Evolutionary conservation across 768 basidiomycete species (phyloP).

Genomic region (Macrolepiota fuliginosa): DNA sequence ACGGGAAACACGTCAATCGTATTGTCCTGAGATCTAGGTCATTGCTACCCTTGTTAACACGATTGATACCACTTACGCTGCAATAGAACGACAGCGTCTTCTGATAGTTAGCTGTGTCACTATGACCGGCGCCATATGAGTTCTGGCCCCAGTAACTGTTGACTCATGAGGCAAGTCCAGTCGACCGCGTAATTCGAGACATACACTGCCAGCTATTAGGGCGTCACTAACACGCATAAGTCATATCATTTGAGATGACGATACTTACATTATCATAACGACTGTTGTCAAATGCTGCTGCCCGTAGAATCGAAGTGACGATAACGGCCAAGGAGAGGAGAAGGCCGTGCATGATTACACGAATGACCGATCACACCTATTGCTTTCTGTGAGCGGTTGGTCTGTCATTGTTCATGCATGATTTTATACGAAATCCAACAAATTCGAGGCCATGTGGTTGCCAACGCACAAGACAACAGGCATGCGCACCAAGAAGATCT

Average conservation of each 20-base stretch:
- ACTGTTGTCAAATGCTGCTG: slow-evolving; percentile 49
- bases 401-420: background rate
- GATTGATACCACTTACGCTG: slow-evolving; percentile 34
- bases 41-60: background rate
- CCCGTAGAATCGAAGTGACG: slow-evolving; percentile 2
- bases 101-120: slow-evolving; percentile 54
- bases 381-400: background rate
- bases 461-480: background rate
- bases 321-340: slow-evolving; percentile 1
- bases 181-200: slow-evolving; percentile 14
- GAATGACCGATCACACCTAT: too few species aligned
- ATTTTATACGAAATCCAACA: background rate
- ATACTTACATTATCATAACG: slow-evolving; percentile 61
- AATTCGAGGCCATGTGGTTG: background rate
- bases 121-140: slow-evolving; percentile 60
- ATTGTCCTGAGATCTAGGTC: slow-evolving; percentile 43
- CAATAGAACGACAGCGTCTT: slow-evolving; percentile 64
- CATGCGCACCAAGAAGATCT: slow-evolving; percentile 6
- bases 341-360: background rate
- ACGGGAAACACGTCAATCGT: slow-evolving; percentile 68
- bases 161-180: background rate
- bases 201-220: slow-evolving; percentile 53
- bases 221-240: background rate
- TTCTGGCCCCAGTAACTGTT: slow-evolving; percentile 75
- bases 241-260: background rate